phyloP scores from a whole-genome alignment of 2,329 filamentous ascomycete species.

The Colletotrichum graminicola region DNA sequence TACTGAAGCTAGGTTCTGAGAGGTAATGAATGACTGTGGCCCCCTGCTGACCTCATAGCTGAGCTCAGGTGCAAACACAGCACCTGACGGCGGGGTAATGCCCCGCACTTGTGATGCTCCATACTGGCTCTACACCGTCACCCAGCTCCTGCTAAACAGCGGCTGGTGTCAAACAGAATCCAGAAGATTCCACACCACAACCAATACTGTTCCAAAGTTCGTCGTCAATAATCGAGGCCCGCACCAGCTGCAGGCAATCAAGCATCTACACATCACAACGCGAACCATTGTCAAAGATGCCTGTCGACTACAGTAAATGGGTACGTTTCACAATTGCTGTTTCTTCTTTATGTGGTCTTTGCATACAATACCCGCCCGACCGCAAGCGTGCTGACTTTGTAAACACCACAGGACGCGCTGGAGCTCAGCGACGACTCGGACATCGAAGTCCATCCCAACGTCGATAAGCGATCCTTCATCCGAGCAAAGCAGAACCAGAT shows the following conservation, averaged over 20 bases:
- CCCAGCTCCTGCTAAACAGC: conserved; percentile 9
- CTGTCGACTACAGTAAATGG: conserved; percentile 77
- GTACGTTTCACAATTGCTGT: conserved; percentile 54
- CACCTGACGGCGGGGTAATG: conserved; percentile 32
- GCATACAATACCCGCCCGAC: neutral
- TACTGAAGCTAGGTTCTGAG: neutral
- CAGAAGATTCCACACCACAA: conserved; percentile 43
- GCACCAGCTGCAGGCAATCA: conserved; percentile 13
- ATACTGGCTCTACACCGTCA: conserved; percentile 22
- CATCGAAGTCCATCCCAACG: conserved; percentile 97
- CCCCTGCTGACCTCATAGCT: conserved; percentile 28
- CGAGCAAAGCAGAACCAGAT: conserved; percentile 98
- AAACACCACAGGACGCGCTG: conserved; percentile 75
- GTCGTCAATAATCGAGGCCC: conserved; percentile 11
- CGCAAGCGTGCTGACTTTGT: conserved; percentile 25
- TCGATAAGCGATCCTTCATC: conserved; percentile 98
- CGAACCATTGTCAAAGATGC: conserved; percentile 55
- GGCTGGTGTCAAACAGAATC: conserved; percentile 18
- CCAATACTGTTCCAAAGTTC: conserved; percentile 4
- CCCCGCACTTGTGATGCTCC: conserved; percentile 39
- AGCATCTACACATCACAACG: conserved; percentile 27
- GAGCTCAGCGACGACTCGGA: conserved; percentile 99
- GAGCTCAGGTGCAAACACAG: conserved; percentile 3
- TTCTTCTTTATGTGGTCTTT: neutral
- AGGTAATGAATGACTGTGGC: too few species aligned